Base-by-base conservation (phyloP, 2,329 filamentous ascomycete species). In the Coniochaeta ligniaria region DNA sequence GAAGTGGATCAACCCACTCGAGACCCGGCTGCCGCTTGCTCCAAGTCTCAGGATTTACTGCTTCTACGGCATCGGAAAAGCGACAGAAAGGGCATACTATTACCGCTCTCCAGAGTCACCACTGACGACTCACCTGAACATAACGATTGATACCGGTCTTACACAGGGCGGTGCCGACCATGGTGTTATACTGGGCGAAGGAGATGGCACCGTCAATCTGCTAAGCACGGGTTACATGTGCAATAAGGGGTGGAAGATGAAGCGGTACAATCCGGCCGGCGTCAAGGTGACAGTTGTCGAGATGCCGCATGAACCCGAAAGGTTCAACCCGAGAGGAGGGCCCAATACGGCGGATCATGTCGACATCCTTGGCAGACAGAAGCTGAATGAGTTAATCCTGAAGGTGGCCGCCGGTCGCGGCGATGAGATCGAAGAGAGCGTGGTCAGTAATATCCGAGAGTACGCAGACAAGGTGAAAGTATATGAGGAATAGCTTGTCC, bases 221-320 rank as follows among this genome's bases (percentile, higher is more conserved):
- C 76, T 99, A 12, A 96, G 90, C 67, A 86, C 87, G 0, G 95
- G 94, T 2, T 99, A 98, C 73, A 98, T 99, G 95, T 99, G 95
- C 73, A 89, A 92, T 67, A 92, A 89, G 68, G 95, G 95, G 3
- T 99, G 95, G 95, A 87, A 88, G 61, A 90, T 97, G 74, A 92
- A 92, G 74, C 84, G 95, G 38, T 99, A 96, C 73, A 99, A 99
- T 69, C 95, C 95, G 0, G 89, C 92, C 0, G 87, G 88, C 1
- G 83, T 88, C 35, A 86, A 92, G 68, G 79, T 99, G 64, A 96
- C 87, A 45, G 90, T 93, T 0, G 92, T 89, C 63, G 95, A 99
- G 77, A 99, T 99, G 95, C 90, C 88, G 1, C 95, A 99, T 71
- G 93, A 98, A 70, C 95, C 95, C 1, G 94, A 97, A 67, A 79